Evolutionary conservation across 192 early-diverging fungal species (phyloP).

Genomic region (Mortierella alpina): DNA sequence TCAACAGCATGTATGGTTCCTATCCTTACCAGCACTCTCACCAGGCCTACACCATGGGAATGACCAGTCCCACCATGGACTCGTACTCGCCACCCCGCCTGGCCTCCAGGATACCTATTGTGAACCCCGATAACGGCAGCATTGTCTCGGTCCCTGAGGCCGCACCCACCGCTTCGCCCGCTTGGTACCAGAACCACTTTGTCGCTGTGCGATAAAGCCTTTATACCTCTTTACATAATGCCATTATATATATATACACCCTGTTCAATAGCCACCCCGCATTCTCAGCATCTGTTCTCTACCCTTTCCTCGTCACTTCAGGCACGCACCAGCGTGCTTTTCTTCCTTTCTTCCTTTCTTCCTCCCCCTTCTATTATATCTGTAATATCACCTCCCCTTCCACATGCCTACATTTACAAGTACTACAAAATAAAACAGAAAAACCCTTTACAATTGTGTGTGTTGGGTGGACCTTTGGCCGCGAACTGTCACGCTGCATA

Average conservation of each 20-base stretch:
- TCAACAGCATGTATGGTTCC: constrained; percentile 43
- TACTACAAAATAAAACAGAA: not conserved
- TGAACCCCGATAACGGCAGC: constrained; percentile 50
- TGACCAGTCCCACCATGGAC: constrained; percentile 37
- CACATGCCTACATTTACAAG: not conserved
- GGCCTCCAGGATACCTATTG: constrained; percentile 44
- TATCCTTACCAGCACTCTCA: constrained; percentile 25
- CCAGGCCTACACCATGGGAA: constrained; percentile 36
- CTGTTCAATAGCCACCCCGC: not conserved
- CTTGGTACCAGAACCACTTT: constrained; percentile 53
- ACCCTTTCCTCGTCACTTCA: not conserved
- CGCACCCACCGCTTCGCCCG: constrained; percentile 9
- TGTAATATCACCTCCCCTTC: not conserved
- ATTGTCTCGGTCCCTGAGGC: constrained; percentile 39
- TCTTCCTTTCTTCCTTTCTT: not conserved
- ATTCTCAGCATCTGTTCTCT: not conserved
- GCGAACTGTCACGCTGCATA: not conserved
- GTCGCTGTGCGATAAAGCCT: constrained; percentile 54
- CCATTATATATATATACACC: not conserved
- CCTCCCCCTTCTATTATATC: not conserved
- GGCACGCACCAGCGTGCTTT: not conserved
- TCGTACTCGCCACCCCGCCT: constrained; percentile 49
- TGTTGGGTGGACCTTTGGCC: too few relatives aligned
- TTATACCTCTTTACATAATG: not conserved
- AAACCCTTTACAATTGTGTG: not conserved